phyloP scores from a whole-genome alignment of 805 yeast genomes.

The Candida nonsorbophila region DNA sequence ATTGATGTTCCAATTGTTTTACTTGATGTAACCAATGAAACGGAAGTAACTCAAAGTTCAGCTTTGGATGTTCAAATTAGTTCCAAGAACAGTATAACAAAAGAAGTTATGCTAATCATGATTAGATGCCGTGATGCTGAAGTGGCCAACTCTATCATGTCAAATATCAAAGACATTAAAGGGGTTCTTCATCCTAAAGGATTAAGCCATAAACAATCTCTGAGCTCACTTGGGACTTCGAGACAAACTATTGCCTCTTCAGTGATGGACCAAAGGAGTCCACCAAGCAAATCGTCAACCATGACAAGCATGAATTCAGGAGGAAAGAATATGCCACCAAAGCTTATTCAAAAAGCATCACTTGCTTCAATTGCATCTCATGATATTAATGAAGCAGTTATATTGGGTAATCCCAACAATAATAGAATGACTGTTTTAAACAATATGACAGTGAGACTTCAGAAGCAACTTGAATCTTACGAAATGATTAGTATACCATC shows the following conservation, averaged over 20 bases:
- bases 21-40: constrained; percentile 17
- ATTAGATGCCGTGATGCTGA: constrained; percentile 27
- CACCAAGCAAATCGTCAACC: constrained; percentile 20
- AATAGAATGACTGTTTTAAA: constrained; percentile 18
- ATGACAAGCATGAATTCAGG: constrained; percentile 15
- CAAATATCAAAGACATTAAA: constrained; percentile 21
- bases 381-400: constrained; percentile 13
- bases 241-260: constrained; percentile 30
- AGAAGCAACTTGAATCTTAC: constrained; percentile 26
- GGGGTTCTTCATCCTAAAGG: constrained; percentile 15
- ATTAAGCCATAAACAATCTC: constrained; percentile 8
- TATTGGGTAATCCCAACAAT: constrained; percentile 21
- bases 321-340: constrained; percentile 1
- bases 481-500: constrained; percentile 27
- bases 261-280: constrained; percentile 24
- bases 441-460: constrained; percentile 32
- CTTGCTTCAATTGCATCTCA: constrained; percentile 14
- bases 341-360: constrained; percentile 7
- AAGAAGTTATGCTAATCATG: constrained; percentile 22
- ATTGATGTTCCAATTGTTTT: constrained; percentile 33
- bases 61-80: constrained; percentile 36
- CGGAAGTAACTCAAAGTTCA: constrained; percentile 26
- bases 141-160: constrained; percentile 17
- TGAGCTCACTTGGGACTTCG: constrained; percentile 8
- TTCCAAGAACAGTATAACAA: constrained; percentile 25